These are phyloP conservation scores for Ustilago loliicola DNA, from an alignment of 1,284 basidiomycete genomes.

Conservation along the genomic window DNA sequence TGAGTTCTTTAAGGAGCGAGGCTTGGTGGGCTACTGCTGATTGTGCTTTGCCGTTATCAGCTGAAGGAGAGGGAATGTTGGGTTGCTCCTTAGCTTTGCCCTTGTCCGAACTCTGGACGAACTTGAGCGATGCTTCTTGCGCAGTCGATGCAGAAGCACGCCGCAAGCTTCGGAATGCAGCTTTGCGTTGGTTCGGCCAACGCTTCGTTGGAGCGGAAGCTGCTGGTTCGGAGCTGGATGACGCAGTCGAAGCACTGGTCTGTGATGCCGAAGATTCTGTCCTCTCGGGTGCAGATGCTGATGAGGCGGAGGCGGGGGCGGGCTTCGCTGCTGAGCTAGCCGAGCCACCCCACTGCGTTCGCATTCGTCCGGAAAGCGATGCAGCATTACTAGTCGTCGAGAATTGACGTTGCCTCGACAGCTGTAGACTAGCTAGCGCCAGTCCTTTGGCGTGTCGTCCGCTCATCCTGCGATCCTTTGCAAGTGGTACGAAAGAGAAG, in stretches of 20 bases:
- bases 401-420: constrained; percentile 8
- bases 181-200: constrained; percentile 15
- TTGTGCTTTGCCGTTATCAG: not conserved
- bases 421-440: constrained; percentile 15
- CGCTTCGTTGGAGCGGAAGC: not conserved
- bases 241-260: not conserved
- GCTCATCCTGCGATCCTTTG: constrained; percentile 13
- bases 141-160: not conserved
- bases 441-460: constrained; percentile 6
- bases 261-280: not conserved
- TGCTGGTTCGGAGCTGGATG: not conserved
- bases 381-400: constrained; percentile 20
- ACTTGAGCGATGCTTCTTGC: constrained; percentile 16
- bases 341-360: constrained; percentile 17
- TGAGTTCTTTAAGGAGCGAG: constrained; percentile 31
- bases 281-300: not conserved
- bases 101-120: constrained; percentile 20
- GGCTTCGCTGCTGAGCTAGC: not conserved
- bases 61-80: not conserved
- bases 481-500: not conserved
- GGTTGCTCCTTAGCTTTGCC: constrained; percentile 27
- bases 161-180: constrained; percentile 12
- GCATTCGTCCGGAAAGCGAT: constrained; percentile 13
- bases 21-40: constrained; percentile 16
- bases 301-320: not conserved